These are phyloP conservation scores for Oryza meridionalis DNA, from an alignment of 176 grass and related monocot genomes.

Conservation along the genomic window DNA sequence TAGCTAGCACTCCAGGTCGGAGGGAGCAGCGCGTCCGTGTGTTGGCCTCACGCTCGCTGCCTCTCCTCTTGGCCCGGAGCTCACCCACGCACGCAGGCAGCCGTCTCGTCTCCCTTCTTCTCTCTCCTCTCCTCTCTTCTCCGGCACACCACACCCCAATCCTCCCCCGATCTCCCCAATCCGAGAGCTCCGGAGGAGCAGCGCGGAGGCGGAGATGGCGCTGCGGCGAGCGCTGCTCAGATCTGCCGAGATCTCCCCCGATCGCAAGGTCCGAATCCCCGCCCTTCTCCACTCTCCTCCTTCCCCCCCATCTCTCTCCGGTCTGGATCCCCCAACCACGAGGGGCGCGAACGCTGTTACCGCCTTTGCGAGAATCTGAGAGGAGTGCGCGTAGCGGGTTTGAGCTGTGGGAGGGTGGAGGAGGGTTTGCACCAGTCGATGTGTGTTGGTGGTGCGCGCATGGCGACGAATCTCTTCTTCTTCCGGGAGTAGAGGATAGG, in stretches of 20 bases:
- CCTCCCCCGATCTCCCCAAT: constrained; percentile 31
- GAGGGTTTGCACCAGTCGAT: neutral
- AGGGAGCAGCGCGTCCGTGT: neutral
- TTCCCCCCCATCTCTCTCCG: neutral
- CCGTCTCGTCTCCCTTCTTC: neutral
- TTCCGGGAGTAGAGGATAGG: neutral
- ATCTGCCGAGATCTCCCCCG: constrained; percentile 53
- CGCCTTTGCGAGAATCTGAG: too few relatives aligned
- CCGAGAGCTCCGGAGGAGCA: constrained; percentile 24
- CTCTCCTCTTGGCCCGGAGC: constrained; percentile 39
- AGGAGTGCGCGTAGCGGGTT: neutral
- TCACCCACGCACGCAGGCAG: constrained; percentile 49
- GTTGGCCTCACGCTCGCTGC: constrained; percentile 8
- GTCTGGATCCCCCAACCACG: constrained; percentile 25
- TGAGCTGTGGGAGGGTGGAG: neutral
- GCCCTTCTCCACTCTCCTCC: neutral
- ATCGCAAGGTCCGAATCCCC: constrained; percentile 45
- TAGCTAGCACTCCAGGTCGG: neutral
- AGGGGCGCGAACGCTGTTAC: neutral
- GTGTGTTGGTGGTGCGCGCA: neutral
- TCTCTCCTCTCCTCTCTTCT: neutral
- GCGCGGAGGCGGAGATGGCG: constrained; percentile 53
- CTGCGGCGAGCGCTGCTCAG: constrained; percentile 59
- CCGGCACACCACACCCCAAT: neutral
- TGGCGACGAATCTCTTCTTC: neutral